Percentiles rank a stretch among this genome's conserved stretches.
phyloP scores from a whole-genome alignment of 2,329 filamentous ascomycete species.

The Hysterium pulicare region DNA sequence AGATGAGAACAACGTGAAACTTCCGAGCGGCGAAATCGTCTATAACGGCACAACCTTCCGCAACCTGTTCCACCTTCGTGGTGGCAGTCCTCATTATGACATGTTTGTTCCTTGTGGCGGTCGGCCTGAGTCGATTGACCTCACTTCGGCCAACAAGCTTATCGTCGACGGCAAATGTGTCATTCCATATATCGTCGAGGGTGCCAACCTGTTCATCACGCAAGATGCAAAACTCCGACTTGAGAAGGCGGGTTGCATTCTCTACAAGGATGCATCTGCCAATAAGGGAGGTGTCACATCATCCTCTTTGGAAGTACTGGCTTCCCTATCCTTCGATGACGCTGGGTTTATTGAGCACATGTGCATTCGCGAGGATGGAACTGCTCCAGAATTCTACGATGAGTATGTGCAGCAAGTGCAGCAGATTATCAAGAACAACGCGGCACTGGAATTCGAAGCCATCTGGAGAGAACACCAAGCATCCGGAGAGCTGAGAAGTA shows the following conservation, averaged over 20 bases:
- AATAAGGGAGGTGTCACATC: constrained; percentile 99
- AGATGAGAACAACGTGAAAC: constrained; percentile 83
- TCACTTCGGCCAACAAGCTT: constrained; percentile 79
- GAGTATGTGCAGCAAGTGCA: constrained; percentile 91
- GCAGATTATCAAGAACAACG: constrained; percentile 85
- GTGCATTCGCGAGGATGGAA: constrained; percentile 77
- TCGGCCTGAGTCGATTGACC: constrained; percentile 92
- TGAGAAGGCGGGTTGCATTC: constrained; percentile 88
- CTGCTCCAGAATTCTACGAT: constrained; percentile 85
- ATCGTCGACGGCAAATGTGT: constrained; percentile 84
- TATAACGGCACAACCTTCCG: constrained; percentile 93
- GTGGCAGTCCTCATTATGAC: constrained; percentile 70
- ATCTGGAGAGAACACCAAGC: constrained; percentile 93
- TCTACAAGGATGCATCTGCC: constrained; percentile 96
- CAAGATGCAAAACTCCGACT: constrained; percentile 95
- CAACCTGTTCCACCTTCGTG: constrained; percentile 92
- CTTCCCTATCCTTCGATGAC: constrained; percentile 92
- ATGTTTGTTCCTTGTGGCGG: constrained; percentile 95
- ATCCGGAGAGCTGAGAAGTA: constrained; percentile 74
- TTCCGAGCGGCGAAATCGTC: constrained; percentile 82
- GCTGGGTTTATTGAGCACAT: constrained; percentile 85
- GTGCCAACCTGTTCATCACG: constrained; percentile 97
- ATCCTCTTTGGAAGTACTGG: constrained; percentile 92
- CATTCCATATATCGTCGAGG: constrained; percentile 95
- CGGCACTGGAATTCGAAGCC: constrained; percentile 90